phyloP scores from a whole-genome alignment of 2,329 filamentous ascomycete species.

The Botrytis squamosa region DNA sequence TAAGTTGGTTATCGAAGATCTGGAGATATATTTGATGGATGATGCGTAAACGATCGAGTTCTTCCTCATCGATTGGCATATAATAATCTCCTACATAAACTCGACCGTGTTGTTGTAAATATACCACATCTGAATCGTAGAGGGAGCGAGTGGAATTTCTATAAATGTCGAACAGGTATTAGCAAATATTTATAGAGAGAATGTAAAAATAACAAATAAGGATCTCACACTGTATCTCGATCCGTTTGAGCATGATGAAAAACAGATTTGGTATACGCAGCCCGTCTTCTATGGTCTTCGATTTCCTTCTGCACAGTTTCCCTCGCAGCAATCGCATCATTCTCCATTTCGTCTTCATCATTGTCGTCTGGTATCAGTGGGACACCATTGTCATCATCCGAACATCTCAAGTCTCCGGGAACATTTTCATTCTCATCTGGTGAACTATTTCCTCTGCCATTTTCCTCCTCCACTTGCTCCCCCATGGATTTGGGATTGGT shows the following conservation, averaged over 20 bases:
- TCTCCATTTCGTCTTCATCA: constrained; percentile 5
- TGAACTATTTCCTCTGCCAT: background rate
- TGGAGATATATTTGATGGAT: constrained; percentile 34
- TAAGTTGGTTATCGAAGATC: constrained; percentile 34
- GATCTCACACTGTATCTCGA: constrained; percentile 24
- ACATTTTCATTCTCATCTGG: background rate
- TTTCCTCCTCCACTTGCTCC: background rate
- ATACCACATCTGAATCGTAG: constrained; percentile 36
- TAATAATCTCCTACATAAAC: constrained; percentile 50
- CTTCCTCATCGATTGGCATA: constrained; percentile 39
- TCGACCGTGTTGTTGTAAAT: constrained; percentile 49
- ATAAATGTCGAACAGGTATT: background rate
- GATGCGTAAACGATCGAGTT: constrained; percentile 36
- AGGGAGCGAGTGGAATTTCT: constrained; percentile 39
- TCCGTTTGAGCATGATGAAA: constrained; percentile 21
- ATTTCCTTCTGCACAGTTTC: constrained; percentile 4
- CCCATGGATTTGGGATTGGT: constrained; percentile 6
- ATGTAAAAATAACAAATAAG: background rate
- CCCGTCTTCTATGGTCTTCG: background rate
- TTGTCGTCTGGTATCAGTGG: constrained; percentile 9
- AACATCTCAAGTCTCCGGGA: background rate
- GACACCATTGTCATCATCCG: background rate
- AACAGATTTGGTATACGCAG: constrained; percentile 20
- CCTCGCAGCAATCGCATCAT: constrained; percentile 3
- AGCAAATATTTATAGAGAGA: background rate